These are phyloP conservation scores for Beta lomatogona DNA, from an alignment of 179 eudicot genomes.

Conservation along the genomic window DNA sequence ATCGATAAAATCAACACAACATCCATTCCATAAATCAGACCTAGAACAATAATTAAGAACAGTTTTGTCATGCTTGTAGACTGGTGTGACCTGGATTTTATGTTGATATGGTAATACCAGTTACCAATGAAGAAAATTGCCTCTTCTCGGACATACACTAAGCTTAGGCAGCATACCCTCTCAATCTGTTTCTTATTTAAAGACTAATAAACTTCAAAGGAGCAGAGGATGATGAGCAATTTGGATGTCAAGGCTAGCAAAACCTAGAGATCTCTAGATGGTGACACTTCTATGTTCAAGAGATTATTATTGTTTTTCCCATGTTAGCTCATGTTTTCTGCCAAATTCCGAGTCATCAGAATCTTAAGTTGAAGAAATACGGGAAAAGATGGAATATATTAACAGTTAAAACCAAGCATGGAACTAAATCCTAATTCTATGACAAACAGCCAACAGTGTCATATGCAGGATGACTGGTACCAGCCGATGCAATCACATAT, in stretches of 20 bases:
- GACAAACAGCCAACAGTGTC: not conserved
- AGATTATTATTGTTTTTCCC: not conserved
- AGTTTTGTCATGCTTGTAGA: not conserved
- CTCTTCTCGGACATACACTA: not conserved
- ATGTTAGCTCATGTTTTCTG: not conserved
- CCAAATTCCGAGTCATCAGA: not conserved
- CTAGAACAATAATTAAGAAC: not conserved
- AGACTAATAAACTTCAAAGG: not conserved
- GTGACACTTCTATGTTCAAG: not conserved
- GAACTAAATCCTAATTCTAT: too few species aligned
- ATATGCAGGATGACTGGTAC: not conserved
- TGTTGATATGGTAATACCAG: not conserved
- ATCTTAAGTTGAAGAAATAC: not conserved
- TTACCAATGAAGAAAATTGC: not conserved
- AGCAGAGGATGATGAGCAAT: not conserved
- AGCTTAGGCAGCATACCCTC: not conserved
- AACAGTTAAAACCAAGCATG: not conserved
- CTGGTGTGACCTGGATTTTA: not conserved
- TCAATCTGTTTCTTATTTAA: not conserved
- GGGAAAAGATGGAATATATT: not conserved
- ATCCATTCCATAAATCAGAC: not conserved
- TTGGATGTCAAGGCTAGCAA: not conserved
- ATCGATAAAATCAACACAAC: not conserved
- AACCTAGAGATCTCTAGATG: not conserved
- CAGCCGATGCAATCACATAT: not conserved